Percentiles rank a stretch among this genome's conserved stretches.
Evolutionary conservation across 1,139 yeast species (phyloP).

Genomic region (Kodamaea plutei): DNA sequence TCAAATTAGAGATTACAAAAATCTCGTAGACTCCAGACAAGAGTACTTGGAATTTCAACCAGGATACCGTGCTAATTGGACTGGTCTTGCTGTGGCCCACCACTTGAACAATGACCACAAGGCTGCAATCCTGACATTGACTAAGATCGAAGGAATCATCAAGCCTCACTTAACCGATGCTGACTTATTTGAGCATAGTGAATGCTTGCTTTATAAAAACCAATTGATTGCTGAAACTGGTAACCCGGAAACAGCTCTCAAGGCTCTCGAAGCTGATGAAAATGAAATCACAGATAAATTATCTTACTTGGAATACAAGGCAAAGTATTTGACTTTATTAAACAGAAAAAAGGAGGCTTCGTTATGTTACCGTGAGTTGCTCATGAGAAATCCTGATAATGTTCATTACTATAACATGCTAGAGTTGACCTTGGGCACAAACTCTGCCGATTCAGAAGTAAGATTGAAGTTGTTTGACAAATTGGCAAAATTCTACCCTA

Average conservation of each 20-base stretch:
- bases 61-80: conserved; percentile 90
- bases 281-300: conserved; percentile 59
- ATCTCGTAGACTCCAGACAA: conserved; percentile 60
- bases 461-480: conserved; percentile 60
- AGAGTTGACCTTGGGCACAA: conserved; percentile 57
- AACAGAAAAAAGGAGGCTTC: conserved; percentile 58
- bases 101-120: conserved; percentile 65
- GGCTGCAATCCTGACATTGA: conserved; percentile 67
- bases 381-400: conserved; percentile 86
- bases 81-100: conserved; percentile 82
- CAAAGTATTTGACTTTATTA: conserved; percentile 48
- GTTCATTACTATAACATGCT: conserved; percentile 58
- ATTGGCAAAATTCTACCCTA: conserved; percentile 69
- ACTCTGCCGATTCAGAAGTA: conserved; percentile 28
- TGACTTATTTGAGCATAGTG: conserved; percentile 76
- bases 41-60: conserved; percentile 70
- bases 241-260: conserved; percentile 59
- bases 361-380: conserved; percentile 58
- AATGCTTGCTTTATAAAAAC: conserved; percentile 72
- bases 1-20: conserved; percentile 71
- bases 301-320: conserved; percentile 63
- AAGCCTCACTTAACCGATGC: conserved; percentile 62
- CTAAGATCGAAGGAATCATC: conserved; percentile 70
- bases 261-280: conserved; percentile 51
- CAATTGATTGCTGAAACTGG: conserved; percentile 62